Evolutionary conservation across 805 yeast species (phyloP).

Genomic region (Wickerhamiella australiensis): DNA sequence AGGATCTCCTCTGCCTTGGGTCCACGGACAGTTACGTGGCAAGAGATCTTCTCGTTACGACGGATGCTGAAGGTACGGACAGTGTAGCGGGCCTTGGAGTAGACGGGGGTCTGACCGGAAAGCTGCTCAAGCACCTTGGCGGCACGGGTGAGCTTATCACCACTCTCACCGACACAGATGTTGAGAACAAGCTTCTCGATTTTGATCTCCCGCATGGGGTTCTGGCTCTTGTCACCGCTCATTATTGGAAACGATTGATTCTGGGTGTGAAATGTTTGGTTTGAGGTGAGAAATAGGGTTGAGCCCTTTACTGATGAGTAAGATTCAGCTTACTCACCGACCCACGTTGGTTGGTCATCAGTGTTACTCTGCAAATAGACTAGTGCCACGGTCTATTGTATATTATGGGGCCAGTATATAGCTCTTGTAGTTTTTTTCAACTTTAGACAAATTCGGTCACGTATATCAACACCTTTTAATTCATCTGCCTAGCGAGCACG

Average conservation of each 20-base stretch:
- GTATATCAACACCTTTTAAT: no score
- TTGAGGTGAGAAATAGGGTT: conserved; percentile 6
- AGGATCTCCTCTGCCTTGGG: conserved; percentile 99
- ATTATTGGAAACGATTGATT: conserved; percentile 8
- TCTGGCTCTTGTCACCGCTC: conserved; percentile 25
- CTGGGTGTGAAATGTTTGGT: conserved; percentile 10
- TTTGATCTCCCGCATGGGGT: conserved; percentile 97
- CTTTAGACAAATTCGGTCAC: no score
- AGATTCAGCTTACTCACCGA: not conserved
- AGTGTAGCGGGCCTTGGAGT: conserved; percentile 99
- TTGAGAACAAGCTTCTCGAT: conserved; percentile 98
- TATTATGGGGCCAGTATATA: no score
- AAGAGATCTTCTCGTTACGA: conserved; percentile 99
- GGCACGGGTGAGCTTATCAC: conserved; percentile 99
- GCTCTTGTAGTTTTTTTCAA: no score
- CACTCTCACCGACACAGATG: conserved; percentile 99
- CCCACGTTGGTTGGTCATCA: no score
- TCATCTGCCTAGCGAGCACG: no score
- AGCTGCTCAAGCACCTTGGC: conserved; percentile 99
- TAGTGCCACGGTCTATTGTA: no score
- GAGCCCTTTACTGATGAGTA: conserved; percentile 5
- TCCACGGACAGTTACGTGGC: conserved; percentile 98
- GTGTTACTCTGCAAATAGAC: no score
- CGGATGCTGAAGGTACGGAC: conserved; percentile 99
- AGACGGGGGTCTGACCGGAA: conserved; percentile 99